These are phyloP conservation scores for Cryptosporidium muris DNA, from an alignment of 169 alveolate species.

Conservation along the genomic window DNA sequence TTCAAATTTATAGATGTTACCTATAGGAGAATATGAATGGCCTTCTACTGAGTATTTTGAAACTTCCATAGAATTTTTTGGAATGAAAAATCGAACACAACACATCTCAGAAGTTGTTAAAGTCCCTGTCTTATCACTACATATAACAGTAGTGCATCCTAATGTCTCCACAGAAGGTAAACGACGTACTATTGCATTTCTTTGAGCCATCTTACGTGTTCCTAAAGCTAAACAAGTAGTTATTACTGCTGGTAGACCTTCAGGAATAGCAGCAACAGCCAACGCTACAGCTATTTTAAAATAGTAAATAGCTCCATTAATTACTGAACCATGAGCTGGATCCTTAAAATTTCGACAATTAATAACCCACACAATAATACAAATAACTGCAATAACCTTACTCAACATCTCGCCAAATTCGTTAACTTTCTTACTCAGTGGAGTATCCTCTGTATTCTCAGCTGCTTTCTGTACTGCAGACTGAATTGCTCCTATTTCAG, in stretches of 20 bases:
- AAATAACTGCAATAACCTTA: conserved; percentile 89
- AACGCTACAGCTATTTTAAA: conserved; percentile 98
- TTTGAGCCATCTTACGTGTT: conserved; percentile 94
- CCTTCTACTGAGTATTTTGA: conserved; percentile 79
- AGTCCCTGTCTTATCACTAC: conserved; percentile 99
- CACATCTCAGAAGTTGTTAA: conserved; percentile 96
- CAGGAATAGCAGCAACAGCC: conserved; percentile 99
- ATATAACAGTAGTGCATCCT: conserved; percentile 98
- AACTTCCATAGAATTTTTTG: conserved; percentile 48
- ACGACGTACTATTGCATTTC: conserved; percentile 95
- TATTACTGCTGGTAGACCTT: conserved; percentile 99
- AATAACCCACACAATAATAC: conserved; percentile 95
- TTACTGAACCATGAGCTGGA: conserved; percentile 93
- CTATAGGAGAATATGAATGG: conserved; percentile 77
- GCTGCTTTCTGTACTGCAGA: conserved; percentile 94
- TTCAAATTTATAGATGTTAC: conserved; percentile 71
- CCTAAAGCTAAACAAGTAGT: conserved; percentile 99
- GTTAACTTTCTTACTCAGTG: conserved; percentile 94
- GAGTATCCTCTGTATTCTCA: conserved; percentile 92
- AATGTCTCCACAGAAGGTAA: conserved; percentile 97
- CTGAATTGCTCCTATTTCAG: conserved; percentile 98
- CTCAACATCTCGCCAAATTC: conserved; percentile 92
- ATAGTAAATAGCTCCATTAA: conserved; percentile 95
- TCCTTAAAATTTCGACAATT: conserved; percentile 94
- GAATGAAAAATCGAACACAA: conserved; percentile 73